Evolutionary conservation across 768 basidiomycete genomes (phyloP).

Genomic region (Rickenella mellea): DNA sequence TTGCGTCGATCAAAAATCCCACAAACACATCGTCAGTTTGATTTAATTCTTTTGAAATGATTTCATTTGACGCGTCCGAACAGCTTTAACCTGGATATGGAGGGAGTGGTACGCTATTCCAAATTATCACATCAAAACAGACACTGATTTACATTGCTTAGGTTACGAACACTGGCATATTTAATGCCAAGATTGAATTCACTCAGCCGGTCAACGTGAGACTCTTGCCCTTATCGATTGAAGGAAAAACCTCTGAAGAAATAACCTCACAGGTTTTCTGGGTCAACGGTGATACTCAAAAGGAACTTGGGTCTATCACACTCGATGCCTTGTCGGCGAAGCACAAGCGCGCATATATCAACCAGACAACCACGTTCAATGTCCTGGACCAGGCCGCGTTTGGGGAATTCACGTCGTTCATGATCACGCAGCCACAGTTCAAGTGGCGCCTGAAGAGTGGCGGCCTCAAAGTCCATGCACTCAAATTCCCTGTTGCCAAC

Average conservation of each 20-base stretch:
- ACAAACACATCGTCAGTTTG: slow-evolving; percentile 45
- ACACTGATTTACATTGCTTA: slow-evolving; percentile 13
- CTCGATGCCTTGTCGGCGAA: slow-evolving; percentile 39
- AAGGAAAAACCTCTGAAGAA: too few species aligned
- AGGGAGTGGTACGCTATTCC: slow-evolving; percentile 38
- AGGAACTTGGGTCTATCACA: slow-evolving; percentile 46
- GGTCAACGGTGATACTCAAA: slow-evolving; percentile 37
- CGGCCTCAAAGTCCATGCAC: slow-evolving; percentile 52
- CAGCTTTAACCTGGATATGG: slow-evolving; percentile 44
- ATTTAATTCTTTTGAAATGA: background rate
- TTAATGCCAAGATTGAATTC: slow-evolving; percentile 56
- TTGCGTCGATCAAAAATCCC: slow-evolving; percentile 41
- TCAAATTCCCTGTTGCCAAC: slow-evolving; percentile 58
- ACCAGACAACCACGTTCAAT: slow-evolving; percentile 48
- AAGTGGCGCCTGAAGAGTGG: slow-evolving; percentile 55
- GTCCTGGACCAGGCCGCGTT: slow-evolving; percentile 51
- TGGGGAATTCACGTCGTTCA: slow-evolving; percentile 44
- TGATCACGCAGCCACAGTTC: slow-evolving; percentile 62
- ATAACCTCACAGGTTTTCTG: slow-evolving; percentile 30
- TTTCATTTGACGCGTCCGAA: background rate
- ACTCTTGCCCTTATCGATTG: too few species aligned
- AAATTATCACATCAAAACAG: background rate
- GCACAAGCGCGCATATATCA: slow-evolving; percentile 48
- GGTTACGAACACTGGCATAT: slow-evolving; percentile 60
- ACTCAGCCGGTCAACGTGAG: slow-evolving; percentile 37